Base-by-base conservation (phyloP, 2,329 filamentous ascomycete genomes). In the Trichophyton schoenleinii region DNA sequence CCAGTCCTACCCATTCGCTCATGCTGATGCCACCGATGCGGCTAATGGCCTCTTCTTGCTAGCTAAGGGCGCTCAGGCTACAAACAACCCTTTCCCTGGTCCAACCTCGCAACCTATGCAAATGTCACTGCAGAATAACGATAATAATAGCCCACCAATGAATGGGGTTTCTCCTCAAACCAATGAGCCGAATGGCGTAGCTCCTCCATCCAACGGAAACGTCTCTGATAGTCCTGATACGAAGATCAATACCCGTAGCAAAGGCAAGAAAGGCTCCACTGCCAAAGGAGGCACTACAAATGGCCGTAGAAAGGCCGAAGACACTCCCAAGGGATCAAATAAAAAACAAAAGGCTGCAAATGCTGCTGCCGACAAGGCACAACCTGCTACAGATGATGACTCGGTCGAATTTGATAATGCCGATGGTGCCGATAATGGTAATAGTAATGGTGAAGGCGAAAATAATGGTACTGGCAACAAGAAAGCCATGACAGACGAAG, bases 401-500 rank as follows among this genome's bases (percentile, higher is more conserved):
- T 79, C 78, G 0, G 81, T 84, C 1, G 79, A 83, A 4, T 78
- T 82, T 3, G 78, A 82, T 3, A 44, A 44, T 28, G 11, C 41
- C 13, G 78, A 82, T 3, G 28, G 22, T n/a, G 11, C 41, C 15
- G 55, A 58, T 25, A 44, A 41, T 58, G 20, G 22, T 28, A 36
- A 58, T 11, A 44, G 15, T 36, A 38, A 25, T 58, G 34, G 36
- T 3, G 55, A 41, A 25, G 80, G 80, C 65, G 82, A 79, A 55
- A 81, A 83, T 58, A 79, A 83, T 4, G 81, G 79, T 57, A 74
- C 78, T 3, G 73, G 73, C 31, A 74, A 76, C 46, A 78, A 80
- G 46, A 83, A 87, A 68, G 96, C 96, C 79, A 95, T 96, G 90
- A 96, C 91, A 0, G 94, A 97, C 61, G 94, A 97, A 70, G 94